Evolutionary conservation across 108 stramenopile species (phyloP), one percentile per base, ranked within the genome.

Genomic region (Mayamaea pseudoterrestris): DNA sequence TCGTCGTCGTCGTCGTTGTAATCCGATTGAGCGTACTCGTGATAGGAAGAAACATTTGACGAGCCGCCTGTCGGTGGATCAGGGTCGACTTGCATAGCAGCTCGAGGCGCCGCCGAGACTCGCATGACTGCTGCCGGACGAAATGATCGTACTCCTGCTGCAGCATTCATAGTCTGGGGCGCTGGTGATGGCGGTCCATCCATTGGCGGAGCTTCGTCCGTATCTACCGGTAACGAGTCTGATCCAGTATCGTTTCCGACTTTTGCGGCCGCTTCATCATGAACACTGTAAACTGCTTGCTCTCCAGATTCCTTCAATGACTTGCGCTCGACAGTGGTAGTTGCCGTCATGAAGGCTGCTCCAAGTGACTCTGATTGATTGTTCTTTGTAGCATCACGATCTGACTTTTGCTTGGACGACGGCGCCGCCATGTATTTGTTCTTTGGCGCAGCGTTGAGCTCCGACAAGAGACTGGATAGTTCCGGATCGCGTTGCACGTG

Each of bases 261-360:
- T 25, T 14, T 0, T n/a, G 29, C 16, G 14, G 36, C 21, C 22
- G 27, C 8, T 2, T n/a, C 16, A 9, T 0, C 55, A 43, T 65
- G 63, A 49, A 65, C 57, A 50, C 52, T 35, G 14, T 36, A 50
- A 1, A 57, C 63, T 17, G 3, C 30, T 8, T 7, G 11, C 8
- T 43, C 21, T 20, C 29, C 20, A 17, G 3, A 24, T 18, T 30
- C 3, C 25, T 61, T 61, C 1, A 26, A 42, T 27, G 3, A 17
- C 24, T 23, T 44, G 30, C 50, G 42, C 18, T 50, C 31, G 13
- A 50, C 43, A 7, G 60, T 61, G 17, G 45, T 46, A 3, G 59
- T 18, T 16, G 41, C 9, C 20, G 44, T 27, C 22, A 61, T 25
- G 53, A 61, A 61, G 13, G 60, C 60, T 30, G 35, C 44, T 35